phyloP scores from a whole-genome alignment of 2,329 filamentous ascomycete genomes.

The Calonectria pseudoturangicola region DNA sequence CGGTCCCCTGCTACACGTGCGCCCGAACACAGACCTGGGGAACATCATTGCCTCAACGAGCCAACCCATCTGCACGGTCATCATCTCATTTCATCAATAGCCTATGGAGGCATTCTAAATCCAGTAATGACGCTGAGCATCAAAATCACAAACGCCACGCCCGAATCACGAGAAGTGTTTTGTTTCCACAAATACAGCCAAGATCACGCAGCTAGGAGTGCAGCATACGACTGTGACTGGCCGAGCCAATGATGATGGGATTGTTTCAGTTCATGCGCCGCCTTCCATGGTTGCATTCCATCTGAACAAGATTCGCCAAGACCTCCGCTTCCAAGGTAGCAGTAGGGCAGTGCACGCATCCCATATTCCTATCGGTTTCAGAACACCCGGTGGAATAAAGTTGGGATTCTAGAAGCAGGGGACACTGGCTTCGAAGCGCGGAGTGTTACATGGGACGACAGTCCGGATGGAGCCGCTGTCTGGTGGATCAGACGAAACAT shows the following conservation, averaged over 20 bases:
- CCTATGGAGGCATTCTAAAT: conserved; percentile 9
- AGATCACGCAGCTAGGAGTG: neutral
- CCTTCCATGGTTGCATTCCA: conserved; percentile 8
- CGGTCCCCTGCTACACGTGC: conserved; percentile 14
- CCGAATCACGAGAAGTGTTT: neutral
- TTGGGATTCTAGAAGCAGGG: conserved; percentile 24
- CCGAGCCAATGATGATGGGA: neutral
- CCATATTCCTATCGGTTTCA: conserved; percentile 1
- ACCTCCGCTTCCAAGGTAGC: conserved; percentile 5
- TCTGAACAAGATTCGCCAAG: conserved; percentile 22
- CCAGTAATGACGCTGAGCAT: conserved; percentile 16
- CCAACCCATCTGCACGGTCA: conserved; percentile 13
- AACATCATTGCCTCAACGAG: conserved; percentile 25
- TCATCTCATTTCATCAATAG: conserved; percentile 6
- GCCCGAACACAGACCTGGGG: conserved; percentile 8
- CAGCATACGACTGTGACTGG: neutral
- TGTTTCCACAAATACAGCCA: neutral
- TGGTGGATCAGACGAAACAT: conserved; percentile 16
- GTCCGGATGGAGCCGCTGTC: conserved; percentile 3
- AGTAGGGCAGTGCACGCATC: conserved; percentile 12
- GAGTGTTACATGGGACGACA: conserved; percentile 7
- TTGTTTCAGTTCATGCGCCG: conserved; percentile 10
- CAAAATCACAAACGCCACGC: neutral
- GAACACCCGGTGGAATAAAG: conserved; percentile 2
- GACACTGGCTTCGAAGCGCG: neutral